phyloP scores from a whole-genome alignment of 345 rosid genomes.

The Cardamine occulta region DNA sequence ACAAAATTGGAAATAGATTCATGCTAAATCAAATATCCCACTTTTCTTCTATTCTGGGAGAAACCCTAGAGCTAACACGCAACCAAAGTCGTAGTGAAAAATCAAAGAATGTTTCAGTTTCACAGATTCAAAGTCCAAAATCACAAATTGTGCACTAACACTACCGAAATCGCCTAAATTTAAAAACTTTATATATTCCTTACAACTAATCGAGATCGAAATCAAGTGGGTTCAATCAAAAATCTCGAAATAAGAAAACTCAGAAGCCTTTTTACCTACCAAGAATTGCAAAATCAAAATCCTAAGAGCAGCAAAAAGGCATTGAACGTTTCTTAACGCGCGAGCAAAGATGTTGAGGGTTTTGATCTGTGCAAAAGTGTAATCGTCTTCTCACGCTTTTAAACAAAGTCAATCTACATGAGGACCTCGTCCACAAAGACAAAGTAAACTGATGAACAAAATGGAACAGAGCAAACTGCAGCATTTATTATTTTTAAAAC shows the following conservation, averaged over 20 bases:
- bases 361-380: constrained; percentile 19
- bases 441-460: constrained; percentile 30
- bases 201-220: constrained; percentile 9
- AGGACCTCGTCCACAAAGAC: constrained; percentile 42
- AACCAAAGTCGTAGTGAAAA: neutral
- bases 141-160: constrained; percentile 12
- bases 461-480: constrained; percentile 30
- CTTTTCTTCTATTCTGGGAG: neutral
- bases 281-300: constrained; percentile 19
- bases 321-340: constrained; percentile 3
- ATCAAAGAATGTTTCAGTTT: neutral
- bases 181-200: constrained; percentile 5
- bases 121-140: constrained; percentile 27
- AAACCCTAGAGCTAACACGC: neutral
- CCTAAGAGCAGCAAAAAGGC: constrained; percentile 26
- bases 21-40: constrained; percentile 10
- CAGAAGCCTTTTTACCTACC: neutral
- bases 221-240: constrained; percentile 22
- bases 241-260: neutral
- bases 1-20: constrained; percentile 8
- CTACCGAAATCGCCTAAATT: neutral
- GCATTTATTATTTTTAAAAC: neutral
- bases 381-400: constrained; percentile 16
- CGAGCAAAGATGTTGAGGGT: constrained; percentile 4
- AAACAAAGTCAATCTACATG: constrained; percentile 37